These are phyloP conservation scores for Lipomyces mesembrius DNA, from an alignment of 805 yeast species.

Conservation along the genomic window DNA sequence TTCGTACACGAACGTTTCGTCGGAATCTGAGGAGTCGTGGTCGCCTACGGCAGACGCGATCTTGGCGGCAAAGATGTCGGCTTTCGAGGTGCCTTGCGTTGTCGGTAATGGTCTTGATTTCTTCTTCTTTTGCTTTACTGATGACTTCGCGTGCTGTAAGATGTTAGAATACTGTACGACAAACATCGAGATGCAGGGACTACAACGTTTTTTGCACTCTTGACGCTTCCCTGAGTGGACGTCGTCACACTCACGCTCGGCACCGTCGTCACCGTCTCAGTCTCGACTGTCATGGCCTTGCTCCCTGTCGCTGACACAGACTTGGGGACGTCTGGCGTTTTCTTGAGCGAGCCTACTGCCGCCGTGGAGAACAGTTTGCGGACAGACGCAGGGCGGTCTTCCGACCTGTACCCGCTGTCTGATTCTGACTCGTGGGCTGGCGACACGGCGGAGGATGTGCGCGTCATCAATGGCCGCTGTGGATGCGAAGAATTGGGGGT, in stretches of 20 bases:
- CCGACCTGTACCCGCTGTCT: constrained; percentile 31
- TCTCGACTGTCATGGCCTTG: constrained; percentile 58
- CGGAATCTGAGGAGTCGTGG: constrained; percentile 82
- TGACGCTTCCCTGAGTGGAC: constrained; percentile 30
- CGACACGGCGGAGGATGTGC: not conserved
- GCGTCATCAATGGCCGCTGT: constrained; percentile 1
- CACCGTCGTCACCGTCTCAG: constrained; percentile 63
- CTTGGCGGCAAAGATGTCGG: constrained; percentile 93
- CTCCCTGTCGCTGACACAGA: constrained; percentile 9
- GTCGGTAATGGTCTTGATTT: constrained; percentile 20
- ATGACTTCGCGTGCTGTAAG: constrained; percentile 10
- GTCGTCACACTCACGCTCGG: constrained; percentile 44
- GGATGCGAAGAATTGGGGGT: not conserved
- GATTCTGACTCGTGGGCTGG: constrained; percentile 27
- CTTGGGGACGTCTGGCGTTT: constrained; percentile 2
- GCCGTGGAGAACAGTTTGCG: constrained; percentile 14
- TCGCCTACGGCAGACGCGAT: constrained; percentile 94
- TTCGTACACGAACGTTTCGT: constrained; percentile 96
- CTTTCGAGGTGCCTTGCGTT: constrained; percentile 56
- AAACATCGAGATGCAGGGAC: not conserved
- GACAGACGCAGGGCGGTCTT: constrained; percentile 30
- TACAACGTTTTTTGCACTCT: constrained; percentile 30
- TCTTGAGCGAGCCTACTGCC: constrained; percentile 25
- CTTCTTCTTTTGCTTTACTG: constrained; percentile 29
- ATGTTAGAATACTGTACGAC: not conserved